Evolutionary conservation across 805 yeast species (phyloP), one percentile per base, ranked within the genome.

Genomic region (Torulaspora gathmanii): DNA sequence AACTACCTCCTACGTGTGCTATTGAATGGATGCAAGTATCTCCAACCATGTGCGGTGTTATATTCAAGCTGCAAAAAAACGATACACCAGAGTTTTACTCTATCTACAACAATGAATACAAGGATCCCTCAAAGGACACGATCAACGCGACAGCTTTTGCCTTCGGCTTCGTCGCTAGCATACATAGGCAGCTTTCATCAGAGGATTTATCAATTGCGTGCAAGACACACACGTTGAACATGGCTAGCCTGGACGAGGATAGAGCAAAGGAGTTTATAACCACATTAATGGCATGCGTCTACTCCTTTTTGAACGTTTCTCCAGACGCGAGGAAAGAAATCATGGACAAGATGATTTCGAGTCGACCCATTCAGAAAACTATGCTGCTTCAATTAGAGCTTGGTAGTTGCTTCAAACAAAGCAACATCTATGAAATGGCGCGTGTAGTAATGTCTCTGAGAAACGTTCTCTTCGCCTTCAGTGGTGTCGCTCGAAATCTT

Each of bases 151-250:
- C 61, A 1, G 61, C 67, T 1, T 57, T 61, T 29, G 69, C 70
- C 3, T 63, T 62, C 47, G 62, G 61, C 13, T 65, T 64, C 52
- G 70, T 64, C 1, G 60, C 61, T 13, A 51, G 63, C 29, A 63
- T 61, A 6, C 69, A 65, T 44, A 52, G 64, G 30, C 67, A 64
- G 42, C 49, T 61, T 16, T 58, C 68, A 3, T 56, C 67, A 0
- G 69, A 65, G 43, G 70, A 65, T 48, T 48, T 65, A 7, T 58
- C 69, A 1, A 58, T 65, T 42, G 63, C 69, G 1, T 63, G 65
- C 42, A 64, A 64, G 37, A 50, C 60, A 1, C 63, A 61, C 42
- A 46, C 60, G 10, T 44, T 57, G 29, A 55, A 46, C 27, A 40
- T 63, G 15, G 47, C 53, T 2, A 43, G 54, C 25, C 33, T 51